phyloP scores from a whole-genome alignment of 164 flowering plant genomes.

The Umbellularia californica region DNA sequence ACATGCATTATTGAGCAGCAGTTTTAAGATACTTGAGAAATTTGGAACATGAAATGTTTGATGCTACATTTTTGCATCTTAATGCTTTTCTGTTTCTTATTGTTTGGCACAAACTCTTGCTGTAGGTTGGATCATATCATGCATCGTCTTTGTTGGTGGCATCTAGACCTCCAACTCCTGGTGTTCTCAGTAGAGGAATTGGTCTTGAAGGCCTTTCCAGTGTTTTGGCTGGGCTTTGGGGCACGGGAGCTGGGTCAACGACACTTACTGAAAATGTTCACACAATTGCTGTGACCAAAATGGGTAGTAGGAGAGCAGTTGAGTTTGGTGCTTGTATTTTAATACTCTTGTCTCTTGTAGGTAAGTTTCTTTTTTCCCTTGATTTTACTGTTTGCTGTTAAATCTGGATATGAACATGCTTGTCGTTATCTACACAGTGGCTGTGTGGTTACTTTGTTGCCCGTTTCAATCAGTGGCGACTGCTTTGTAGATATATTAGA shows the following conservation, averaged over 20 bases:
- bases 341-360: conserved; percentile 78
- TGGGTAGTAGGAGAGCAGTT: conserved; percentile 97
- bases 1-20: not conserved
- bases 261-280: conserved; percentile 97
- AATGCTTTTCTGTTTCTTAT: not conserved
- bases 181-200: conserved; percentile 88
- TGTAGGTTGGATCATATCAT: conserved; percentile 96
- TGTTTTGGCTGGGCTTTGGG: conserved; percentile 96
- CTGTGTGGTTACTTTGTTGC: no score
- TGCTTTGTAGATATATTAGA: no score
- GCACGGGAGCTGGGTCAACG: conserved; percentile 95
- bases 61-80: not conserved
- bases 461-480: no score
- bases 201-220: conserved; percentile 92
- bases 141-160: conserved; percentile 95
- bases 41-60: not conserved
- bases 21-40: not conserved
- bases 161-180: conserved; percentile 94
- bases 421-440: not conserved
- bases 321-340: conserved; percentile 82
- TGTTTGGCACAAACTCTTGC: not conserved
- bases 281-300: conserved; percentile 96
- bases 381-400: not conserved
- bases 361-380: conserved; percentile 34
- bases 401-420: conserved; percentile 1